phyloP scores from a whole-genome alignment of 2,329 filamentous ascomycete genomes.

The Apiospora koreana region DNA sequence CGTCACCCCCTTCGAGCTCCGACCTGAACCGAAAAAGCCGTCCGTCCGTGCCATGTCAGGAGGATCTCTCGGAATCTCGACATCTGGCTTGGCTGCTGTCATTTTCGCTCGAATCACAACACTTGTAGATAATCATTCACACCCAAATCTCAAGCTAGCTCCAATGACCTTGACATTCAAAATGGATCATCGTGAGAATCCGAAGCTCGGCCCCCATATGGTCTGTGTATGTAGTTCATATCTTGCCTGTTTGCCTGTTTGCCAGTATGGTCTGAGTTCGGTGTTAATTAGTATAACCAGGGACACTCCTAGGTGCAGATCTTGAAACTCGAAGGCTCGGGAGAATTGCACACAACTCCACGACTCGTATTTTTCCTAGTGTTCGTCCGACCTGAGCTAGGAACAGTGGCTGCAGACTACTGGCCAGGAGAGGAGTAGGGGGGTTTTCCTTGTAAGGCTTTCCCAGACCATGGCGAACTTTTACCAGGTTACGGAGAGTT shows the following conservation, averaged over 20 bases:
- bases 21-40: not conserved
- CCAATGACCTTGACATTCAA: not conserved
- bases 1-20: not conserved
- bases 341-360: not conserved
- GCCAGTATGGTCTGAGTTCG: not conserved
- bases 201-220: not conserved
- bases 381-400: conserved; percentile 1
- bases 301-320: not conserved
- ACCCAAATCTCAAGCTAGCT: not conserved
- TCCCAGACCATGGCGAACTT: too few relatives aligned
- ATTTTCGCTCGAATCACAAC: not conserved
- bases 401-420: not conserved
- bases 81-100: not conserved
- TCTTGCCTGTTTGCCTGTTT: not conserved
- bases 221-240: too few relatives aligned
- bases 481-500: not conserved
- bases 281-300: not conserved
- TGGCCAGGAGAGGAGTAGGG: not conserved
- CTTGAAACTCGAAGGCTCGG: conserved; percentile 1
- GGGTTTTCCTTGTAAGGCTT: not conserved
- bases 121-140: not conserved
- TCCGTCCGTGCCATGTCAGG: not conserved
- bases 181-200: not conserved
- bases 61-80: not conserved
- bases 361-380: not conserved